Conservation (phyloP, 345 rosid species). For the Psidium guajava region DNA sequence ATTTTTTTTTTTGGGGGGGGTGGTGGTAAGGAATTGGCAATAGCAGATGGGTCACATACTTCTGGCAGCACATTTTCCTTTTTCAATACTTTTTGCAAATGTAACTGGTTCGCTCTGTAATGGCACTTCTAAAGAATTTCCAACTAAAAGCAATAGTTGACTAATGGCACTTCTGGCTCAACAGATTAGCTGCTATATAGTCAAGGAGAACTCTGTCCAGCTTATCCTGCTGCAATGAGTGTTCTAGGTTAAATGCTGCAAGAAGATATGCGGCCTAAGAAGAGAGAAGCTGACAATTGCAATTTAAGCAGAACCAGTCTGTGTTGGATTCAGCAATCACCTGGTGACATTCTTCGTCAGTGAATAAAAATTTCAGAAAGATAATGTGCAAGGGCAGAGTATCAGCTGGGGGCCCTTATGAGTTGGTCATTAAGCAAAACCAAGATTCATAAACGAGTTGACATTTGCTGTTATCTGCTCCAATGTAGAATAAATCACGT, state of each 20-base stretch:
- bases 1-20: background rate
- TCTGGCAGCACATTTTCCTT: background rate
- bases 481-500: conserved; percentile 23
- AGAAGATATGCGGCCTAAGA: background rate
- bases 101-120: background rate
- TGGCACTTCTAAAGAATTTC: background rate
- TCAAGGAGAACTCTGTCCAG: background rate
- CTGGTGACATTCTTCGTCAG: background rate
- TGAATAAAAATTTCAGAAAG: background rate
- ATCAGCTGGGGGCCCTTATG: background rate
- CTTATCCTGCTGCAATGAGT: background rate
- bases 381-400: background rate
- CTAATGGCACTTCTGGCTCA: background rate
- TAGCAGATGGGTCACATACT: background rate
- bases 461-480: conserved; percentile 28
- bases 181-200: background rate
- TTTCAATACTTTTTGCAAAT: background rate
- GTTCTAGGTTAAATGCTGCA: background rate
- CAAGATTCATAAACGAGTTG: conserved; percentile 2
- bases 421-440: background rate
- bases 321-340: background rate
- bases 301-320: background rate
- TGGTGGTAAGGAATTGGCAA: background rate
- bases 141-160: background rate
- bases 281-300: background rate